A percentile compares a stretch with the other conserved stretches of the same genome.
Conservation (phyloP, 257 asterid genomes). For the Plantago ovata region DNA sequence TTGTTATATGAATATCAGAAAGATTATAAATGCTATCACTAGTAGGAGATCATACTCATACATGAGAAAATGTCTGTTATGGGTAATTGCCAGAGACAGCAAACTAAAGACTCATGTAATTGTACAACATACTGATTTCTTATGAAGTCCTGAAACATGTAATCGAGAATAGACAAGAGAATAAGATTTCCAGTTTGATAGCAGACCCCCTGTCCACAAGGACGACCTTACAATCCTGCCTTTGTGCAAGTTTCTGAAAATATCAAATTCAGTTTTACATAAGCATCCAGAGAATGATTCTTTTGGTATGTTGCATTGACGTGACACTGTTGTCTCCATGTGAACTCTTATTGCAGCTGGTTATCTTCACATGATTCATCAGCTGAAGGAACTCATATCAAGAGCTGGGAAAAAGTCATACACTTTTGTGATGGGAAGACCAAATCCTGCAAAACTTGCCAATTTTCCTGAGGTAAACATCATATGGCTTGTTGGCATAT, state of each 20-base stretch:
- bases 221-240: background rate
- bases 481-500: background rate
- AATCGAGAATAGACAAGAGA: background rate
- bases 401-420: constrained; percentile 88
- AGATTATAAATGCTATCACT: too few species aligned
- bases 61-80: too few species aligned
- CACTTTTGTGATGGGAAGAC: constrained; percentile 93
- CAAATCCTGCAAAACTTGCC: constrained; percentile 94
- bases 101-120: too few species aligned
- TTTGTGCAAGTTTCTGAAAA: background rate
- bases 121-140: too few species aligned
- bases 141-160: background rate
- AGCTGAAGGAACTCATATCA: constrained; percentile 69
- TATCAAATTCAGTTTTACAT: background rate
- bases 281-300: background rate
- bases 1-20: too few species aligned
- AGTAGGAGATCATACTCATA: too few species aligned
- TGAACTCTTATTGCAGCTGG: constrained; percentile 63
- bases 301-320: constrained; percentile 4
- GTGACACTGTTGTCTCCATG: constrained; percentile 3
- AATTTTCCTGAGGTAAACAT: constrained; percentile 86
- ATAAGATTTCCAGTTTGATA: too few species aligned
- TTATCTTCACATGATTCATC: constrained; percentile 86
- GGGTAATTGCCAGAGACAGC: too few species aligned
- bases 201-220: background rate